Evolutionary conservation across 1,284 basidiomycete genomes (phyloP).

Genomic region (Moniliophthora roreri): DNA sequence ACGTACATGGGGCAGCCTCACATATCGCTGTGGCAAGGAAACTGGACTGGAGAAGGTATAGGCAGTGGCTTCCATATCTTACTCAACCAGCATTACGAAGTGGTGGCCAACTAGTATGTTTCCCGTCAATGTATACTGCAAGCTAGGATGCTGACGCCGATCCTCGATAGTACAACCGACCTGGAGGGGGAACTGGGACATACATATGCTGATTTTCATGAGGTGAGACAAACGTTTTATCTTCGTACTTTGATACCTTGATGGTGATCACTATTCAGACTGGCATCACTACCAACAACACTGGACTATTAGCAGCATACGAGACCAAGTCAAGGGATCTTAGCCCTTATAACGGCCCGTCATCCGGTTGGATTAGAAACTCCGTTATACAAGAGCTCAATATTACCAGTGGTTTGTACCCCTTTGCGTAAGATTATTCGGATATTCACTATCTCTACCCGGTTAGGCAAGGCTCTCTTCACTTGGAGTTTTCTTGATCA

Average conservation of each 20-base stretch:
- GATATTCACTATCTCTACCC: no score
- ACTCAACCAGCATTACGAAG: background rate
- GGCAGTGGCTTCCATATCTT: background rate
- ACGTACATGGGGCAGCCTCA: background rate
- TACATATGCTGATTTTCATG: background rate
- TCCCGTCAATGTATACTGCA: no score
- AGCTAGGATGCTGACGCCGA: no score
- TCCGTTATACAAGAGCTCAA: background rate
- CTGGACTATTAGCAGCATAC: background rate
- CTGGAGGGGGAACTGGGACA: background rate
- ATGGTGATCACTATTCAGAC: background rate
- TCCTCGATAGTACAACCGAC: background rate
- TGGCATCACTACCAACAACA: background rate
- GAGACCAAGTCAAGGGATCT: background rate
- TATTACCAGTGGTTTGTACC: background rate
- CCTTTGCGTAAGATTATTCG: background rate
- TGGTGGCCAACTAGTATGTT: background rate
- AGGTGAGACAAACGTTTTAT: background rate
- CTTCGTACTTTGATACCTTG: no score
- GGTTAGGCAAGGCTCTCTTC: slow-evolving; percentile 11
- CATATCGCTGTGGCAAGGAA: background rate
- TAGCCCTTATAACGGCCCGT: background rate
- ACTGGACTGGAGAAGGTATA: background rate
- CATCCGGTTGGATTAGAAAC: background rate
- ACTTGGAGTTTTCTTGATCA: slow-evolving; percentile 13